phyloP scores from a whole-genome alignment of 2,329 filamentous ascomycete genomes.

The Fusarium anguioides region DNA sequence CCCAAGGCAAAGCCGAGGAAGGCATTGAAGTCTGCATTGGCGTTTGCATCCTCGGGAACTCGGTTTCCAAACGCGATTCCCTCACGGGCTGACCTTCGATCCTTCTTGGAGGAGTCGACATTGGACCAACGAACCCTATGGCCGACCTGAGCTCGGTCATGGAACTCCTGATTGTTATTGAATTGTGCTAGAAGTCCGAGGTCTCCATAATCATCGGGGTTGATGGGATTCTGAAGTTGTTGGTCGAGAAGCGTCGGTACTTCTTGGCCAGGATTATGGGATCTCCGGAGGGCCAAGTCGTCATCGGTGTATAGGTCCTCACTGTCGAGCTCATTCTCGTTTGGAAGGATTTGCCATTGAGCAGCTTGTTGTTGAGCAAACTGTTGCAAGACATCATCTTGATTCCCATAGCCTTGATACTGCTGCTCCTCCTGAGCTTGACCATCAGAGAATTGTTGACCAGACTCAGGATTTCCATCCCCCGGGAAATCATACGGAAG shows the following conservation, averaged over 20 bases:
- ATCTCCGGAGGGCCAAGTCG: no score
- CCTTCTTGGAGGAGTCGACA: neutral
- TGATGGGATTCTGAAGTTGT: neutral
- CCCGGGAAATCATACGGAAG: no score
- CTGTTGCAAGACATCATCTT: no score
- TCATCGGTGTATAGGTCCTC: neutral
- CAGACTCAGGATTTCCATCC: no score
- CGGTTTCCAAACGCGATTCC: neutral
- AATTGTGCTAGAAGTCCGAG: no score
- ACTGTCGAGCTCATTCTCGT: no score
- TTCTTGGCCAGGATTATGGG: neutral
- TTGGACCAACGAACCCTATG: neutral
- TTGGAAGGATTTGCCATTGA: neutral
- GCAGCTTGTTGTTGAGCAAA: no score
- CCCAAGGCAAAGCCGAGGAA: constrained; percentile 27
- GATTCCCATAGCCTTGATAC: neutral
- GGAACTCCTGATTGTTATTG: neutral
- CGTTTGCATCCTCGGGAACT: neutral
- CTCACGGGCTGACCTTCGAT: neutral
- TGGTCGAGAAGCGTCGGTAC: neutral
- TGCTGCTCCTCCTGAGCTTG: neutral
- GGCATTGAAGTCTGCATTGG: constrained; percentile 27
- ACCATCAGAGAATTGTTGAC: no score
- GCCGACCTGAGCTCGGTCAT: neutral
- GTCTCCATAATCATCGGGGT: no score